These are phyloP conservation scores for Puccinia horiana DNA, from an alignment of 1,284 basidiomycete species.

Conservation along the genomic window DNA sequence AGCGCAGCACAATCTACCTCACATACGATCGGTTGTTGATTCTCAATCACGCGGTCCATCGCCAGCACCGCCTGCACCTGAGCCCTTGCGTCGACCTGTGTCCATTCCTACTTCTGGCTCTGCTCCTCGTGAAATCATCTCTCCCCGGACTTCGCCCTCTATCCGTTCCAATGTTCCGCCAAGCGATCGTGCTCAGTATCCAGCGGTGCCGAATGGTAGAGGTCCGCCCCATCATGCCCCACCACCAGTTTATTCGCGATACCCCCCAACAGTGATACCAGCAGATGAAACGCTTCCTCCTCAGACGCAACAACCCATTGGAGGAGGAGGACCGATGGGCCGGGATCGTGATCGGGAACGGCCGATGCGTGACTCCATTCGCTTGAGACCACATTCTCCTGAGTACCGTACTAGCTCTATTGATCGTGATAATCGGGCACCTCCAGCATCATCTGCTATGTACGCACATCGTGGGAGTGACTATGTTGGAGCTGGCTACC, in stretches of 20 bases:
- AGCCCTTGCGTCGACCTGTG: conserved; percentile 30
- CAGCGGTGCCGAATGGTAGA: neutral
- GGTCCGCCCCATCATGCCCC: conserved; percentile 13
- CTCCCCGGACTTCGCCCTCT: conserved; percentile 40
- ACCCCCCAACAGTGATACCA: neutral
- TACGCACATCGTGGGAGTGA: conserved; percentile 31
- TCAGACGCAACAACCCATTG: neutral
- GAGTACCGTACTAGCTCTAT: neutral
- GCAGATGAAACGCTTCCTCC: conserved; percentile 20
- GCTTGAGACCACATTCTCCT: conserved; percentile 34
- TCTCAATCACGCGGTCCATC: conserved; percentile 46
- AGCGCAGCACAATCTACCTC: conserved; percentile 40
- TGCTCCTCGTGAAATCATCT: neutral
- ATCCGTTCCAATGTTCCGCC: conserved; percentile 27
- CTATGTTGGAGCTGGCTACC: conserved; percentile 15
- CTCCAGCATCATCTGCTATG: conserved; percentile 2
- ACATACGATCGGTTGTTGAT: conserved; percentile 43
- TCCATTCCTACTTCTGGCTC: conserved; percentile 12
- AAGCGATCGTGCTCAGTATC: conserved; percentile 21
- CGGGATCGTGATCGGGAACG: conserved; percentile 36
- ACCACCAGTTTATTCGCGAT: conserved; percentile 21
- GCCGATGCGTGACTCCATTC: conserved; percentile 23
- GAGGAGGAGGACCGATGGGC: neutral
- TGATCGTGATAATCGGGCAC: conserved; percentile 25
- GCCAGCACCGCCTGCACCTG: conserved; percentile 24